These are phyloP conservation scores for Nemania diffusa DNA, from an alignment of 2,329 filamentous ascomycete species.

Conservation along the genomic window DNA sequence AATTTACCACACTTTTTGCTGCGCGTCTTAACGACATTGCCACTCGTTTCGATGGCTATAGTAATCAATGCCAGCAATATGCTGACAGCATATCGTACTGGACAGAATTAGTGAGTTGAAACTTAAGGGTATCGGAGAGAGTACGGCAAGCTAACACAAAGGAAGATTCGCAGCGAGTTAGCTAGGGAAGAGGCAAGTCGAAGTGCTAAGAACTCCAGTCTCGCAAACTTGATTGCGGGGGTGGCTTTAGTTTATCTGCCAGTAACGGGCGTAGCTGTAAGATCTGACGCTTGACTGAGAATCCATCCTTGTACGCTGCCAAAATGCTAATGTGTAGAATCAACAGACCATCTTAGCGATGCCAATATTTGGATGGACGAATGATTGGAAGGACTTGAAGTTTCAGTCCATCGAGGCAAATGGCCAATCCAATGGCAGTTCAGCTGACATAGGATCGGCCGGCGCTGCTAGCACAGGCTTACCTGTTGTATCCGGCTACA, in stretches of 20 bases:
- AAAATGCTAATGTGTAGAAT: not conserved
- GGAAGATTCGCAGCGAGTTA: not conserved
- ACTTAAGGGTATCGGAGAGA: no score
- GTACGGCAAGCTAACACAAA: not conserved
- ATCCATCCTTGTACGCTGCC: not conserved
- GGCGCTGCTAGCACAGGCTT: not conserved
- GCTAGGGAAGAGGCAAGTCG: not conserved
- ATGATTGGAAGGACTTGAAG: not conserved
- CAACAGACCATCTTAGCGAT: not conserved
- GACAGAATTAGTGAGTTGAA: not conserved
- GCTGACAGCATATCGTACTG: not conserved
- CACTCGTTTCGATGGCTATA: not conserved
- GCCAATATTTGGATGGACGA: not conserved
- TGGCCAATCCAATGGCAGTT: not conserved
- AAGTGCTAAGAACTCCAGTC: not conserved
- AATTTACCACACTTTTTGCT: not conserved
- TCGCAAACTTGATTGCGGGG: not conserved
- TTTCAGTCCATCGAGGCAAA: not conserved
- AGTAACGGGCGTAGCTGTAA: not conserved
- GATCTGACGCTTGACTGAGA: not conserved
- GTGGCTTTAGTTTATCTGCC: not conserved
- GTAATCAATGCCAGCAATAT: not conserved
- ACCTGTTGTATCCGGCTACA: slow-evolving; percentile 2
- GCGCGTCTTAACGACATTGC: not conserved
- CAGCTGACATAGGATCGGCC: not conserved